These are phyloP conservation scores for Coemansia sp. DNA, from an alignment of 192 early-diverging fungal species.

Conservation along the genomic window DNA sequence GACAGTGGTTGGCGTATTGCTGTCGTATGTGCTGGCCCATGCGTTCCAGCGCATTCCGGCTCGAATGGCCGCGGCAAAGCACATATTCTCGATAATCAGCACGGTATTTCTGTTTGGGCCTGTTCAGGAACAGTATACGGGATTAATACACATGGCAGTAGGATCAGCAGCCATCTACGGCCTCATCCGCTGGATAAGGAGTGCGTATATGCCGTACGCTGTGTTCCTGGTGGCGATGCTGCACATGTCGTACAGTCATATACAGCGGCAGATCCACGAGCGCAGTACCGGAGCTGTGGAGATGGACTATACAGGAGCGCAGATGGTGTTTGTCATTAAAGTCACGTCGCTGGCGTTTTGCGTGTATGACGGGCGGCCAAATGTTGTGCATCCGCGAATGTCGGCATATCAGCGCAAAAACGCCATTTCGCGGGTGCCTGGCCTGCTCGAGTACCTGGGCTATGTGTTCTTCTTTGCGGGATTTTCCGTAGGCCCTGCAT, in stretches of 20 bases:
- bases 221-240: constrained; percentile 66
- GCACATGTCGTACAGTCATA: constrained; percentile 64
- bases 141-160: constrained; percentile 58
- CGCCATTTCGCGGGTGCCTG: constrained; percentile 63
- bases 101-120: constrained; percentile 57
- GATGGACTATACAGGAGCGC: constrained; percentile 86
- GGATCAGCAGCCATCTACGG: constrained; percentile 57
- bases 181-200: constrained; percentile 54
- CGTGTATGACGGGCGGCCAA: constrained; percentile 71
- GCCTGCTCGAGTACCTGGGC: constrained; percentile 76
- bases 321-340: constrained; percentile 96
- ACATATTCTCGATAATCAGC: constrained; percentile 60
- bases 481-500: constrained; percentile 82
- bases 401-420: constrained; percentile 66
- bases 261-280: constrained; percentile 38
- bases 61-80: constrained; percentile 43
- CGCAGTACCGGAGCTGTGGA: constrained; percentile 43
- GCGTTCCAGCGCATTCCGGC: constrained; percentile 61
- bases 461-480: constrained; percentile 88
- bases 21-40: constrained; percentile 60
- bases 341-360: constrained; percentile 84
- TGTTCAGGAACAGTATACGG: constrained; percentile 60
- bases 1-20: constrained; percentile 56
- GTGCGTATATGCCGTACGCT: constrained; percentile 54
- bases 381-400: constrained; percentile 5